Evolutionary conservation across 768 basidiomycete genomes (phyloP), one percentile per base, ranked within the genome.

Genomic region (Lactarius indigo): DNA sequence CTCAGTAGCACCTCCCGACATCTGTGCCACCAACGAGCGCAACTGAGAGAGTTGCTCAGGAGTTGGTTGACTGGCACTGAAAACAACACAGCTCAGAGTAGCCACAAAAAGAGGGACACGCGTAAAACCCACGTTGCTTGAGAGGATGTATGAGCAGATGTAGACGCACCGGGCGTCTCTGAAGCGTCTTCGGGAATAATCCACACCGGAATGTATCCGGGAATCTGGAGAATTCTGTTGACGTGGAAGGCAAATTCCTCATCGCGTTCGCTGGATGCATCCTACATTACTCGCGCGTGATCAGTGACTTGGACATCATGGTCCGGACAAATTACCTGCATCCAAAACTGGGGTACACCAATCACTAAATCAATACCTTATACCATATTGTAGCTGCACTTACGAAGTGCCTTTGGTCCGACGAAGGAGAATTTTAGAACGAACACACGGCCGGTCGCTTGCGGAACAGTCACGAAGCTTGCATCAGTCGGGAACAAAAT

Each of bases 401-500:
- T 73, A 96, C 94, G 76, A 97, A 96, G 76, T 95, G 91, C 68
- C 87, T 85, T 74, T 93, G 91, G 74, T 93, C 85, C 17, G 94
- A 96, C 26, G 91, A 94, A 0, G 90, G 90, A 88, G 79, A 97
- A 96, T 77, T 91, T 93, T 75, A 96, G 88, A 68, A 96, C 91
- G 71, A 91, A 93, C 5, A 89, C 87, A 68, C 93, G 81, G 7
- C 90, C 92, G 37, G 80, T 73, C 12, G 89, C 84, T 72, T 92
- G 85, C 2, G 83, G 67, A 12, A 96, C 89, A 76, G 87, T 89
- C 71, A 82, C 81, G 74, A 97, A 93, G 1, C 82, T 84, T 4
- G 94, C 94, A 76, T 97, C 94, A 2, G 85, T 84, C 1, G 93
- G 92, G 75, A 96, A 92, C 61, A 96, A 78, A 69, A 96, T 93